Evolutionary conservation across 495 filamentous ascomycete genomes (phyloP), one percentile per base, ranked within the genome.

Genomic region (Xylaria flabelliformis): DNA sequence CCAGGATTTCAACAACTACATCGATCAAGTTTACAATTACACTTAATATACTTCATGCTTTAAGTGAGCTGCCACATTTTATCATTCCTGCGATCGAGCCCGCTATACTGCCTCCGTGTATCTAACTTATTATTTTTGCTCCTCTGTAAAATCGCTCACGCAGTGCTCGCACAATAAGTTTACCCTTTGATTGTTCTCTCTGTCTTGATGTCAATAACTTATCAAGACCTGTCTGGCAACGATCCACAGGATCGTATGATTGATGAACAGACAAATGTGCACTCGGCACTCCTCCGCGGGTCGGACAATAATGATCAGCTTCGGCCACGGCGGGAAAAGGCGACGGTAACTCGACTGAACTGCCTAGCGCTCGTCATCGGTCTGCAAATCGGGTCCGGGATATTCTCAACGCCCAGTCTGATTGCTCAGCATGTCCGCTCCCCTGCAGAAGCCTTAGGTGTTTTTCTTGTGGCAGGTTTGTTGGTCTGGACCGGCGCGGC

Each of bases 401-500:
- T 84, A 10, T 85, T 86, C 71, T 78, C 80, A 15, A 76, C 82
- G 17, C 82, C 83, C 2, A 75, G 79, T 9, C 76, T 79, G 39
- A 77, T 85, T 15, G 76, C 75, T 61, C 77, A 73, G 24, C 76
- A 81, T 51, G 80, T 81, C 9, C 59, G 74, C 36, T 83, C 77
- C 5, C 79, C 80, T 2, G 74, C 73, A 6, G 61, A 71, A 12
- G 76, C 66, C n/a, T 17, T 79, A 21, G 77, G 78, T 15, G 74
- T 83, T n/a, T 86, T 83, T 81, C 46, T 80, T 26, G n/a, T 82
- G n/a, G 80, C 73, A 26, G 83, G 84, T 15, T 50, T 83, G 34
- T 72, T 85, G 13, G 83, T 81, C 10, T 85, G 82, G 83, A 79
- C 84, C 17, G 83, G 84, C 13, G 83, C 83, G 0, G 79, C 82